These are phyloP conservation scores for Kazachstania viticola DNA, from an alignment of 805 yeast genomes.

Conservation along the genomic window DNA sequence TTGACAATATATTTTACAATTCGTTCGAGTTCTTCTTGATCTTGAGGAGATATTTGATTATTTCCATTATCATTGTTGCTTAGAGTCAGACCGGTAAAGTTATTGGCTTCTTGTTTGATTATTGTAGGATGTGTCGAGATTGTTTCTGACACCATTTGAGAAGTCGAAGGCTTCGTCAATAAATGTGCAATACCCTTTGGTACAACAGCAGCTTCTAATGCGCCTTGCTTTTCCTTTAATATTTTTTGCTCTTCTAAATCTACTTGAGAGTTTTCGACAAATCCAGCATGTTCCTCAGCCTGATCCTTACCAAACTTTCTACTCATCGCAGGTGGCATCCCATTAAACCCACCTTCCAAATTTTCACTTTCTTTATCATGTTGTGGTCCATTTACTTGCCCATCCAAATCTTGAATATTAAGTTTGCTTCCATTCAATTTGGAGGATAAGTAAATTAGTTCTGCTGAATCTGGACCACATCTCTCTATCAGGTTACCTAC, in stretches of 20 bases:
- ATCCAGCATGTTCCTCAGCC: slow-evolving; percentile 24
- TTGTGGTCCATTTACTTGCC: background rate
- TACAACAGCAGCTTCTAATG: slow-evolving; percentile 38
- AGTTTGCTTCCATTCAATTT: background rate
- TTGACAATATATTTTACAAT: slow-evolving; percentile 23
- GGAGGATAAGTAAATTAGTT: slow-evolving; percentile 31
- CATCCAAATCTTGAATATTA: background rate
- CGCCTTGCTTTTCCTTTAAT: slow-evolving; percentile 37
- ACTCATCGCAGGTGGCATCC: slow-evolving; percentile 51
- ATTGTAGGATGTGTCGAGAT: background rate
- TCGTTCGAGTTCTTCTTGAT: too few species aligned
- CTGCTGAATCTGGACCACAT: slow-evolving; percentile 53
- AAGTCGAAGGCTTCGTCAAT: slow-evolving; percentile 29
- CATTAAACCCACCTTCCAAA: slow-evolving; percentile 29
- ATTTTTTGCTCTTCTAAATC: slow-evolving; percentile 37
- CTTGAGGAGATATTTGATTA: too few species aligned
- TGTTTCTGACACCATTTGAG: too few species aligned
- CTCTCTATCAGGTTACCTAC: slow-evolving; percentile 48
- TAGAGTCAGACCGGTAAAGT: too few species aligned
- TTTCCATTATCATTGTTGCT: too few species aligned
- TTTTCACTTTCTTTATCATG: background rate
- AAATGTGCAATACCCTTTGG: slow-evolving; percentile 45
- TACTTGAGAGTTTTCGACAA: slow-evolving; percentile 30
- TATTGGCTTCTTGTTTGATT: too few species aligned
- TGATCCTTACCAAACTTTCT: slow-evolving; percentile 30